phyloP scores from a whole-genome alignment of 306 rosid species.

The Cicer pinnatifidum region DNA sequence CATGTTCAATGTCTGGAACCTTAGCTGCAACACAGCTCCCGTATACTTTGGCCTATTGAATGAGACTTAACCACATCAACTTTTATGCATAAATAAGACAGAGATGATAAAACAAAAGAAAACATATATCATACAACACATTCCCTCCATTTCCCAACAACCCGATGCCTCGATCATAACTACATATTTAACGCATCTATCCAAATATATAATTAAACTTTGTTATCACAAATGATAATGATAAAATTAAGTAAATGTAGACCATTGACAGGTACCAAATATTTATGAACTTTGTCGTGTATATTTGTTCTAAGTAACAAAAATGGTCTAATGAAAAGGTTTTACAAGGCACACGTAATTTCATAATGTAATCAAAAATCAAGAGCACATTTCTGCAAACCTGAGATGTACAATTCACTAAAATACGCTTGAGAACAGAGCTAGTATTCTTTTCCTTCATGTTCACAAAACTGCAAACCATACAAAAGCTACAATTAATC shows the following conservation, averaged over 20 bases:
- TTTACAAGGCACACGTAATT: slow-evolving; percentile 14
- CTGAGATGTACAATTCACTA: slow-evolving; percentile 81
- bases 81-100: slow-evolving; percentile 4
- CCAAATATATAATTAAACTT: slow-evolving; percentile 20
- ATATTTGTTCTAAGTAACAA: slow-evolving; percentile 7
- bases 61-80: slow-evolving; percentile 43
- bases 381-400: slow-evolving; percentile 49
- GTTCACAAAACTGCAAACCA: slow-evolving; percentile 56
- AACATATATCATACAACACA: slow-evolving; percentile 36
- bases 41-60: slow-evolving; percentile 73
- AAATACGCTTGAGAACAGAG: slow-evolving; percentile 72
- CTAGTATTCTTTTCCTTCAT: slow-evolving; percentile 81
- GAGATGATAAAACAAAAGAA: neutral
- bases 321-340: slow-evolving; percentile 8
- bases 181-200: slow-evolving; percentile 7
- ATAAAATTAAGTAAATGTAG: slow-evolving; percentile 27
- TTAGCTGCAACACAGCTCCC: slow-evolving; percentile 89
- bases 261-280: slow-evolving; percentile 16
- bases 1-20: slow-evolving; percentile 90
- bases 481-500: slow-evolving; percentile 22
- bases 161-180: slow-evolving; percentile 6
- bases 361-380: slow-evolving; percentile 20
- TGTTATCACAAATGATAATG: neutral
- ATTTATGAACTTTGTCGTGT: neutral
- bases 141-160: slow-evolving; percentile 32